Conservation (phyloP, 1,284 basidiomycete species). For the Moesziomyces aphidis region DNA sequence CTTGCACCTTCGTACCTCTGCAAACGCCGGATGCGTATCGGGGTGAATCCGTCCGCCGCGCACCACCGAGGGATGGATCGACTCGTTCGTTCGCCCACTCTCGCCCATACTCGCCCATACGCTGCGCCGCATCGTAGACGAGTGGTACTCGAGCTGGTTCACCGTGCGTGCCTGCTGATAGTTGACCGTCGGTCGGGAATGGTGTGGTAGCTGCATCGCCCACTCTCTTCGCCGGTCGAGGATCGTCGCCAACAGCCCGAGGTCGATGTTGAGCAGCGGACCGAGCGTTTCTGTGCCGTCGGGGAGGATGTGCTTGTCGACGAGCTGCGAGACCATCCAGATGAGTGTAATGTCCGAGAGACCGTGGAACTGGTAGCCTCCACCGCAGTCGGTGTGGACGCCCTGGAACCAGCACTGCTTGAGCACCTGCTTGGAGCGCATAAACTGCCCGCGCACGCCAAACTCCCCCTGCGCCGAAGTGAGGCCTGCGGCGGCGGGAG, state of each 20-base stretch:
- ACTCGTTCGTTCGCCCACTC: constrained; percentile 32
- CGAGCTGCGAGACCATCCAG: constrained; percentile 62
- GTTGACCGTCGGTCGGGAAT: constrained; percentile 26
- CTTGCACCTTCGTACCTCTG: constrained; percentile 20
- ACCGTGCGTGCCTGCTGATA: constrained; percentile 23
- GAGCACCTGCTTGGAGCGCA: constrained; percentile 50
- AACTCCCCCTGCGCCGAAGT: not conserved
- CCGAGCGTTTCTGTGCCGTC: constrained; percentile 23
- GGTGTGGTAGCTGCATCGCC: constrained; percentile 48
- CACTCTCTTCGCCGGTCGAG: constrained; percentile 48
- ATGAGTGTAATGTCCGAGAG: constrained; percentile 58
- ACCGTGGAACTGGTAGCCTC: constrained; percentile 59
- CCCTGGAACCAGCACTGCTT: constrained; percentile 66
- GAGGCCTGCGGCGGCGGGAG: not conserved
- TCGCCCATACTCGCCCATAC: constrained; percentile 40
- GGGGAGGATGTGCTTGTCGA: constrained; percentile 37
- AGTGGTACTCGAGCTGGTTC: constrained; percentile 10
- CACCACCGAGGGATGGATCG: constrained; percentile 49
- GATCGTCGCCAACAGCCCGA: constrained; percentile 23
- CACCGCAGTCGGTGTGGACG: constrained; percentile 61
- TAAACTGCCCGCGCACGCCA: constrained; percentile 11
- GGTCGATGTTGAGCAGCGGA: constrained; percentile 49
- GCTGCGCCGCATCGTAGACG: constrained; percentile 14
- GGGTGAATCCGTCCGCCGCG: constrained; percentile 28
- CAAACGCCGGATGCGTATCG: constrained; percentile 22